These are phyloP conservation scores for Phytophthora chlamydospora DNA, from an alignment of 352 stramenopile species.

Conservation along the genomic window DNA sequence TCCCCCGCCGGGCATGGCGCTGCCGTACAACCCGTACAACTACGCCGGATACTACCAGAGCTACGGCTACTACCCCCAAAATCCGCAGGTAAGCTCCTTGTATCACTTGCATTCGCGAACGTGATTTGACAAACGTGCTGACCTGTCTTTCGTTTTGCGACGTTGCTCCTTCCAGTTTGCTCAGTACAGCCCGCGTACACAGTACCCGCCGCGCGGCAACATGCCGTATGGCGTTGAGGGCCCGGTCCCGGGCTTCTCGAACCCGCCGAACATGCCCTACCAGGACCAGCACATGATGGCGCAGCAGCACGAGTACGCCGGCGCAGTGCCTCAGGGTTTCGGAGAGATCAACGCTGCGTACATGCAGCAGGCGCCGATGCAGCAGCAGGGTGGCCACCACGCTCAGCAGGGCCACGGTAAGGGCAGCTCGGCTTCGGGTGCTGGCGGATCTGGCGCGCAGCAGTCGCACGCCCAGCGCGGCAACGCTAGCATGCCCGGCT, in stretches of 20 bases:
- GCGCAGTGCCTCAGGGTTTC: conserved; percentile 78
- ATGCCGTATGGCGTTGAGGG: conserved; percentile 87
- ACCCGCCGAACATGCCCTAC: conserved; percentile 80
- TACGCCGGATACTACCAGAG: conserved; percentile 87
- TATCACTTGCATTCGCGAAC: neutral
- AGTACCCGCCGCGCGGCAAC: conserved; percentile 83
- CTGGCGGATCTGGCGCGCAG: conserved; percentile 40
- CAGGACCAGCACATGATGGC: conserved; percentile 84
- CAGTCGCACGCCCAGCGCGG: conserved; percentile 64
- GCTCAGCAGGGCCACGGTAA: conserved; percentile 72
- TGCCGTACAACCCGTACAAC: conserved; percentile 91
- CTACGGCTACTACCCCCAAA: conserved; percentile 87
- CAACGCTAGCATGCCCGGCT: conserved; percentile 60
- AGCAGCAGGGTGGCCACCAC: conserved; percentile 55
- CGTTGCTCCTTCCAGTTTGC: conserved; percentile 56
- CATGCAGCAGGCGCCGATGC: conserved; percentile 66
- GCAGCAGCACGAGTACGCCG: conserved; percentile 84
- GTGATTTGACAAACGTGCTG: conserved; percentile 5
- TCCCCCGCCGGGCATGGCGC: conserved; percentile 84
- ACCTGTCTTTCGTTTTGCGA: conserved; percentile 13
- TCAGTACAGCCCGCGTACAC: conserved; percentile 86
- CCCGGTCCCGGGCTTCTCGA: conserved; percentile 80
- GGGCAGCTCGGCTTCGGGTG: conserved; percentile 42
- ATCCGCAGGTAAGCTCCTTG: conserved; percentile 62
- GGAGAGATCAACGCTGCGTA: conserved; percentile 83